A percentile compares a stretch with the other conserved stretches of the same genome.
Conservation (phyloP, 2,329 filamentous ascomycete species). For the Sporothrix pallida region DNA sequence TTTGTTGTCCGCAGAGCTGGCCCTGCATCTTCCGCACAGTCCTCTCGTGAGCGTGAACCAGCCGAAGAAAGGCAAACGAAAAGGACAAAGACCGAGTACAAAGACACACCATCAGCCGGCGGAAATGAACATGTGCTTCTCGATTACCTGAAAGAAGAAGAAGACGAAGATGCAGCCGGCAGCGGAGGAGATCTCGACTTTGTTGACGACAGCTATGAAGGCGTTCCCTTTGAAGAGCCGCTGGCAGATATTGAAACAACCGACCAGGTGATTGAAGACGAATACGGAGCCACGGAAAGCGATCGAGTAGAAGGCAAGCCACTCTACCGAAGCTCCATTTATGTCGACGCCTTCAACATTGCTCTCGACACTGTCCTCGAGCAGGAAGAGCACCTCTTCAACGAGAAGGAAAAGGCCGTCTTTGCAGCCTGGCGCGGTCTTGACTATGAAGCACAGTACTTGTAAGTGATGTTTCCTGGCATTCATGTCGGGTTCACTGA, state of each 20-base stretch:
- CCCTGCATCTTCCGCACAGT: neutral
- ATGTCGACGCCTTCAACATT: conserved; percentile 96
- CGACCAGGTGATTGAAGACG: conserved; percentile 31
- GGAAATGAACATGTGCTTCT: neutral
- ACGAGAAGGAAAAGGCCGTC: conserved; percentile 75
- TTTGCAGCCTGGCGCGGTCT: conserved; percentile 77
- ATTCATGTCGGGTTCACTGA: too few species aligned
- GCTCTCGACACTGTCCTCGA: conserved; percentile 87
- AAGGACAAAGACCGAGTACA: conserved; percentile 11
- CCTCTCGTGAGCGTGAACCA: neutral
- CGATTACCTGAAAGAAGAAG: conserved; percentile 4
- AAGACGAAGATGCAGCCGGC: conserved; percentile 1
- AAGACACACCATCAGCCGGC: neutral
- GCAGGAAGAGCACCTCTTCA: conserved; percentile 87
- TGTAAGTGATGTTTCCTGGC: conserved; percentile 61
- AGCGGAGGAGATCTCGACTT: conserved; percentile 5
- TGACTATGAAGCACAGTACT: conserved; percentile 84
- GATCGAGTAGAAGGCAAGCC: conserved; percentile 65
- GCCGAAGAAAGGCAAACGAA: conserved; percentile 17
- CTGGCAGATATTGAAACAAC: conserved; percentile 31
- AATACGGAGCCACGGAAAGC: neutral
- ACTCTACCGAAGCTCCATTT: conserved; percentile 83
- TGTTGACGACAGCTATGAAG: neutral
- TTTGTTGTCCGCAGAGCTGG: conserved; percentile 28
- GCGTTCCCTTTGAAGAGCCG: conserved; percentile 11